Conservation (phyloP, 1,284 basidiomycete species). For the Wallemia mellicola region DNA sequence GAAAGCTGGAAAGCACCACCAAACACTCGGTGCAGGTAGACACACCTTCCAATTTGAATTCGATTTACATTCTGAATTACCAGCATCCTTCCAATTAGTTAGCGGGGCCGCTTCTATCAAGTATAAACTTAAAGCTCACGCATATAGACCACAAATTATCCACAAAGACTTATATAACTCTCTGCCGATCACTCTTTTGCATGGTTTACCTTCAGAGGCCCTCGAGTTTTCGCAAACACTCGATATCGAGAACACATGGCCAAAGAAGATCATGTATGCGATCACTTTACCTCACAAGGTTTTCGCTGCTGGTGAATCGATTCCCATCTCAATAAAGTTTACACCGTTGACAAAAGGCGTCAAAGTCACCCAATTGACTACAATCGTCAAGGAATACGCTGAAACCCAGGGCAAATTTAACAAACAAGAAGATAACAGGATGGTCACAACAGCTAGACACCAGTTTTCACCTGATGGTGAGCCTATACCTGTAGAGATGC, state of each 20-base stretch:
- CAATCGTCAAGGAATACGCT: conserved; percentile 36
- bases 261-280: conserved; percentile 73
- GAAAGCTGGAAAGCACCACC: conserved; percentile 38
- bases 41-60: conserved; percentile 74
- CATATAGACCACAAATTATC: conserved; percentile 35
- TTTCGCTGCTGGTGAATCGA: conserved; percentile 57
- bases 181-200: conserved; percentile 32
- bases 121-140: conserved; percentile 64
- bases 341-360: conserved; percentile 60
- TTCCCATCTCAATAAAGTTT: conserved; percentile 58
- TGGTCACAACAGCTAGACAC: conserved; percentile 34
- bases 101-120: conserved; percentile 29
- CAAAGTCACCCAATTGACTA: conserved; percentile 32
- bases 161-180: conserved; percentile 35
- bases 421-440: conserved; percentile 30
- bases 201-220: conserved; percentile 45
- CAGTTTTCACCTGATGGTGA: conserved; percentile 31
- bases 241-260: conserved; percentile 66
- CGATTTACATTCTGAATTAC: conserved; percentile 45
- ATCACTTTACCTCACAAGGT: conserved; percentile 64
- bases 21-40: conserved; percentile 52
- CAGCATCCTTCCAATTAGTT: conserved; percentile 35
- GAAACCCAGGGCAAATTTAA: conserved; percentile 31
- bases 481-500: conserved; percentile 20
- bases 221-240: conserved; percentile 82